Base-by-base conservation (phyloP, 208 protist genomes). In the Leishmania turanica region DNA sequence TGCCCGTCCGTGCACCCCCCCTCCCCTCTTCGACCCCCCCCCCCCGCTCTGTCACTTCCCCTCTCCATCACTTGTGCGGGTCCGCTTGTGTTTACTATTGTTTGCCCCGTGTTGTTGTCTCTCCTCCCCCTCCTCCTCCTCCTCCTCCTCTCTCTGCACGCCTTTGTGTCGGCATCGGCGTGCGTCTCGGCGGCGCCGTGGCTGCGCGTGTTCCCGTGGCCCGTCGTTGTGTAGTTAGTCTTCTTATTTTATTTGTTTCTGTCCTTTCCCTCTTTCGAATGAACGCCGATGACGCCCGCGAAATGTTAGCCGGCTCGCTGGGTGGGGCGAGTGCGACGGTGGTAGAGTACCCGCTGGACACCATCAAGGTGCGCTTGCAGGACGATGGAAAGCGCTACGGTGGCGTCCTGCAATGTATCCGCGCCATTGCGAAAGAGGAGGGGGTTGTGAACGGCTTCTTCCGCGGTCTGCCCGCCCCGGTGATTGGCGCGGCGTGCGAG, bases 271-370 rank as follows among this genome's bases (percentile, higher is more conserved):
- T 37, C n/a, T n/a, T 34, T 78, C 45, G 45, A 71, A 95, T 94
- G 88, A 76, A 88, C 69, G 65, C 77, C 49, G 89, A 96, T 81
- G 91, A 95, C 83, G 74, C 82, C 4, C 90, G 87, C 9, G 92
- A 97, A 77, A 88, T 96, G 80, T 54, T 93, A 15, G 90, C 95
- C 13, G 93, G 95, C 45, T 96, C 95, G 37, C 56, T 95, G 47
- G 95, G 91, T 24, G 95, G 95, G 2, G 95, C 93, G 2, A 72
- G 88, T 66, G 90, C 92, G 17, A 94, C 92, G 2, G 86, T 95
- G 27, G 92, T 98, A 71, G 93, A 98, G 80, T 98, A 98, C 85
- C 96, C 96, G 4, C 90, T 98, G 84, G 96, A 98, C 82, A 98
- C 96, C 19, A 94, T 98, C 54, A 98, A 98, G 81, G 96, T 98